phyloP scores from a whole-genome alignment of 345 rosid genomes.

The Linum tenue region DNA sequence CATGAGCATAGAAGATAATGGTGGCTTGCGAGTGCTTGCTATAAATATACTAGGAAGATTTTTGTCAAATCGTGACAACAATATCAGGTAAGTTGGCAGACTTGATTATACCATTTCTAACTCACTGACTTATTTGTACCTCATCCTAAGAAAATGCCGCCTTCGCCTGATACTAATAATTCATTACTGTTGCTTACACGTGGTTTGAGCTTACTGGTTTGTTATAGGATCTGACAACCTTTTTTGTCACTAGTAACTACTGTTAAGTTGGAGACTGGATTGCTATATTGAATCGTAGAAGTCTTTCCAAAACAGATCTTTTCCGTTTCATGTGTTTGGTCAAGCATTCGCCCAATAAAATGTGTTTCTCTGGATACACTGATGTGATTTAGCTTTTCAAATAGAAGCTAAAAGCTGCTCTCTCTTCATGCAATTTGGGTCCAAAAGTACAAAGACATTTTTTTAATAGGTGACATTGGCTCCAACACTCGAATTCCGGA shows the following conservation, averaged over 20 bases:
- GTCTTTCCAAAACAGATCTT: background rate
- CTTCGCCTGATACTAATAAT: no score
- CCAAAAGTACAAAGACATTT: no score
- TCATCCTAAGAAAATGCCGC: background rate
- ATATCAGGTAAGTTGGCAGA: constrained; percentile 58
- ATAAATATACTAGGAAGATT: constrained; percentile 96
- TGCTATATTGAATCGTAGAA: background rate
- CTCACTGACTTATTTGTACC: background rate
- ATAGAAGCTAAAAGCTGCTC: background rate
- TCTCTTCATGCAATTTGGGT: background rate
- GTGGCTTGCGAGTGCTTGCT: constrained; percentile 97
- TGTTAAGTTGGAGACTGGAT: background rate
- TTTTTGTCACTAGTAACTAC: background rate
- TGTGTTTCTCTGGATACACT: background rate
- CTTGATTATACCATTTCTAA: background rate
- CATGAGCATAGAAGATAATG: constrained; percentile 93
- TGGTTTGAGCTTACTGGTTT: background rate
- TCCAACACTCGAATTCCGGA: no score
- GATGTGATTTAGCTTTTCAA: background rate
- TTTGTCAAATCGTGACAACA: constrained; percentile 96
- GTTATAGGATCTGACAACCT: background rate
- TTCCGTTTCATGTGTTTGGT: background rate
- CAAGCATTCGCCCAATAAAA: background rate
- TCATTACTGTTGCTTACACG: background rate
- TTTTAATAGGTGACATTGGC: no score